These are phyloP conservation scores for Alloteropsis angusta DNA, from an alignment of 202 grass and related monocot species.

Conservation along the genomic window DNA sequence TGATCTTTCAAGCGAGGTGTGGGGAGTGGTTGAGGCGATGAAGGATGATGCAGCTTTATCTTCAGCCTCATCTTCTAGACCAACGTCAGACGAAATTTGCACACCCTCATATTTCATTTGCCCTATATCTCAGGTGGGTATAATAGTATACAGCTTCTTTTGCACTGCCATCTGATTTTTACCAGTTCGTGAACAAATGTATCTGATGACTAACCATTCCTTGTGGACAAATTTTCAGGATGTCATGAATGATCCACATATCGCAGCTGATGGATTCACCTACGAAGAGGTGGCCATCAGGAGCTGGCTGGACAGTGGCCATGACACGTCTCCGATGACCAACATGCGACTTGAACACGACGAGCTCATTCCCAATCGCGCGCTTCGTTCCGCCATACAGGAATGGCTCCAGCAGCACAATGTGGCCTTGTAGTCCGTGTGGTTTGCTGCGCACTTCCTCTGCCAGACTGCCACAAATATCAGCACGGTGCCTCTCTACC, in stretches of 20 bases:
- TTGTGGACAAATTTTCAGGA: conserved; percentile 30
- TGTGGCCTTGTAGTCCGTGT: neutral
- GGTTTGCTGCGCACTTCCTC: neutral
- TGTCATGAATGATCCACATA: conserved; percentile 49
- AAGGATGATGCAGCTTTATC: conserved; percentile 29
- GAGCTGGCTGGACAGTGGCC: conserved; percentile 33
- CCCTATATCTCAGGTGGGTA: conserved; percentile 51
- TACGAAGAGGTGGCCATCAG: conserved; percentile 48
- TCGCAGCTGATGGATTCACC: conserved; percentile 54
- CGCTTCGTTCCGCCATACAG: conserved; percentile 58
- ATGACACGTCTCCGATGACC: conserved; percentile 56
- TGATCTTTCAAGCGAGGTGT: conserved; percentile 45
- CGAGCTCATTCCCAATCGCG: conserved; percentile 38
- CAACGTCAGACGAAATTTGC: conserved; percentile 19
- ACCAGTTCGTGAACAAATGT: neutral
- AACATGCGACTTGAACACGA: conserved; percentile 39
- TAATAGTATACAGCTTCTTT: neutral
- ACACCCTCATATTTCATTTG: conserved; percentile 54
- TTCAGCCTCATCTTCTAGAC: conserved; percentile 33
- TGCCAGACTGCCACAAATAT: neutral
- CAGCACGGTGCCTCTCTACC: neutral
- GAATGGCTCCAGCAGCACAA: conserved; percentile 53
- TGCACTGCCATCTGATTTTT: neutral
- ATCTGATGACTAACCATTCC: neutral
- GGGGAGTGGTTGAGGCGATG: conserved; percentile 38